Evolutionary conservation across 257 asterid species (phyloP), one percentile per base, ranked within the genome.

Genomic region (Leptodermis oblonga): DNA sequence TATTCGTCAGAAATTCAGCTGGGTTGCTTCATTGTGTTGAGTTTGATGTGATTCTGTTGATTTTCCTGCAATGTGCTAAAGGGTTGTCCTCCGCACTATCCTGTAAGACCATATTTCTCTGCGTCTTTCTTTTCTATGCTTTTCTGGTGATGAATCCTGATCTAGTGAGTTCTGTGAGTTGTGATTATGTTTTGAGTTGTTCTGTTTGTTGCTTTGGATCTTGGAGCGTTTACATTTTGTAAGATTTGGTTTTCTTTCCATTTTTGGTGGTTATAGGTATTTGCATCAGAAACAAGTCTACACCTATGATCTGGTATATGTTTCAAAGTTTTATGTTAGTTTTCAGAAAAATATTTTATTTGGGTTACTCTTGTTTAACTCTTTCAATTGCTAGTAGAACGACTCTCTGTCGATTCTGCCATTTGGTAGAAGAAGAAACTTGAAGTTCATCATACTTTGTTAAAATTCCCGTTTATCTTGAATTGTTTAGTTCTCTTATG

Each of bases 61-160:
- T n/a, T 34, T 60, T 48, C 45, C 23, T 66, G 71, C 49, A 67
- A 51, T 51, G 49, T 67, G 62, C 71, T 67, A n/a, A 67, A 49
- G 56, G 45, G 60, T 55, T 25, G 54, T 63, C 33, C 31, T 22
- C 33, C 33, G 36, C 18, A 28, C 30, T 31, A 12, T 67, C 25
- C 33, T 49, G 71, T 67, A 67, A 67, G 71, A 7, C 71, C 71
- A 22, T 39, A 49, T 33, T 34, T 54, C 60, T 67, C 8, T 52
- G 18, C 70, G 30, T 66, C 13, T 65, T 48, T 26, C 41, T 33
- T 48, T 66, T n/a, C 22, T 28, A 46, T 48, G 28, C 42, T 45
- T 48, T 46, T 59, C 3, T 41, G 43, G 60, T 65, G 37, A 43
- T 65, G 26, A 28, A 28, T 51, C 30, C 43, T n/a, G n/a, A n/a